Evolutionary conservation across 202 grass and related monocot genomes (phyloP), one percentile per base, ranked within the genome.

Genomic region (Setaria viridis): DNA sequence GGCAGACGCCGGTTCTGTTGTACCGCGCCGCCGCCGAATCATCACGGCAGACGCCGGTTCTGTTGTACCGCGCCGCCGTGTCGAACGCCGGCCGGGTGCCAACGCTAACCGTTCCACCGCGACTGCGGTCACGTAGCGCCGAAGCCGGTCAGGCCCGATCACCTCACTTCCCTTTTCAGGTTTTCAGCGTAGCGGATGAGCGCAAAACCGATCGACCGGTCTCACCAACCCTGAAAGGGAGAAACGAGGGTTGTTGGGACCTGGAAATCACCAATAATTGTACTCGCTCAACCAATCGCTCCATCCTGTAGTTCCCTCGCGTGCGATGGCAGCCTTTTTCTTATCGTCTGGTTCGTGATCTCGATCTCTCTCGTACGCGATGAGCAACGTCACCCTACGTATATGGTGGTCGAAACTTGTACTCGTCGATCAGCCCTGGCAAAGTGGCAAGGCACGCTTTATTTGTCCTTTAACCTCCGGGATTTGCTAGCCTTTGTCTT

Each of bases 181-280:
- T 4, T 51, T 51, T 15, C 58, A 30, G n/a, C 59, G 21, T 29
- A 62, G 58, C 48, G 29, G 50, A 20, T 72, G 32, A 4, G 35
- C 30, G 30, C 39, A 1, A 7, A 30, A 48, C 11, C 10, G 5
- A 5, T 41, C 9, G 25, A 65, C 46, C 10, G 60, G 16, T 57
- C 85, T 82, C 85, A 76, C 85, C 85, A 87, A 82, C 70, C 78
- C 13, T 10, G 78, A 60, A 70, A 81, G 13, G 13, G 49, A 1
- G 8, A 55, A 76, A 62, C 78, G 3, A 41, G 21, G 59, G 85
- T 87, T 37, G 67, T n/a, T 33, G 62, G 25, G 25, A 25, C 25
- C 25, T 86, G 85, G 35, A 41, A 6, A 8, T 34, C 30, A 3
- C 21, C 68, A 54, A 46, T 74, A 21, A 47, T 80, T 76, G 82